A percentile compares a stretch with the other conserved stretches of the same genome.
These are phyloP conservation scores for Microcos paniculata DNA, from an alignment of 345 rosid genomes.

Conservation along the genomic window DNA sequence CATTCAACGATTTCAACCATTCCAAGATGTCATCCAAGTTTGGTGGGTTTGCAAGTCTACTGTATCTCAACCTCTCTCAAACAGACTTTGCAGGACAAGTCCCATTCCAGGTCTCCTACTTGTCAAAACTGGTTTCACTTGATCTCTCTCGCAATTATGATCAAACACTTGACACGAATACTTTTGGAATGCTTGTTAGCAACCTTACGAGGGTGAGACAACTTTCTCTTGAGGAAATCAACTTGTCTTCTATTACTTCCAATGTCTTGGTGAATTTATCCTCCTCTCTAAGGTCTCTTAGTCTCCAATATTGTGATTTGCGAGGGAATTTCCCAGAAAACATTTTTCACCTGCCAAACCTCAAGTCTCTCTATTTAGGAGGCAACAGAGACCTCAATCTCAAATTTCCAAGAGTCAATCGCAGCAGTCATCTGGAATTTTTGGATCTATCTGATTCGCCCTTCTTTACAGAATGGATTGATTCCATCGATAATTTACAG, in stretches of 20 bases:
- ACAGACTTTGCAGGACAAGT: constrained; percentile 7
- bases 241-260: not conserved
- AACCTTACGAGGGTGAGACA: constrained; percentile 10
- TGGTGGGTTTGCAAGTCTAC: not conserved
- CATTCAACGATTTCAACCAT: constrained; percentile 22
- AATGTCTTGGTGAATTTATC: constrained; percentile 7
- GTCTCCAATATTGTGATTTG: not conserved
- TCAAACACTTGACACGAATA: not conserved
- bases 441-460: not conserved
- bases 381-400: not conserved
- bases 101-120: constrained; percentile 9
- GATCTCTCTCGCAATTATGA: not conserved
- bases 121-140: constrained; percentile 17
- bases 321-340: constrained; percentile 12
- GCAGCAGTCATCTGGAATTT: not conserved
- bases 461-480: not conserved
- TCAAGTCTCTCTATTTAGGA: not conserved
- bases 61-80: constrained; percentile 8
- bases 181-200: not conserved
- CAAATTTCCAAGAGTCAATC: not conserved
- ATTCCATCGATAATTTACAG: not conserved
- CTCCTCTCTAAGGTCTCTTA: constrained; percentile 7
- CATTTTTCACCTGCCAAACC: constrained; percentile 7
- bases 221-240: not conserved
- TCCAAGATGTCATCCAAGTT: constrained; percentile 11